phyloP scores from a whole-genome alignment of 73 alveolate genomes.

The Tetrahymena elliotti region DNA sequence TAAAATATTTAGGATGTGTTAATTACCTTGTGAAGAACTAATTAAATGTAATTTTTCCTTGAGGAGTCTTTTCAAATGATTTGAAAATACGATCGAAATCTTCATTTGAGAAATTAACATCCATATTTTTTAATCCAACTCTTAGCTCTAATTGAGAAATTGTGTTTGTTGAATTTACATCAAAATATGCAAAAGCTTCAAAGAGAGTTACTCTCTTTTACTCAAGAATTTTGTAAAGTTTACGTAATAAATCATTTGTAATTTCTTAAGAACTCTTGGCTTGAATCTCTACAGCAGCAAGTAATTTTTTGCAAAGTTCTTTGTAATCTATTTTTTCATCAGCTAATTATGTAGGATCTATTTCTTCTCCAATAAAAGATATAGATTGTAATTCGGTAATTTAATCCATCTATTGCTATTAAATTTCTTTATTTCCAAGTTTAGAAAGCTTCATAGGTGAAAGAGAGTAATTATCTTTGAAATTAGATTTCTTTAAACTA shows the following conservation, averaged over 20 bases:
- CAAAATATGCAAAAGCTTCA: not conserved
- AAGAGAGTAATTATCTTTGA: not conserved
- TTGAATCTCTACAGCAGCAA: not conserved
- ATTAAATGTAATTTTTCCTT: not conserved
- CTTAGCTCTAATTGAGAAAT: not conserved
- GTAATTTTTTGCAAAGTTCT: not conserved
- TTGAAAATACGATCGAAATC: not conserved
- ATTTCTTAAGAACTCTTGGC: not conserved
- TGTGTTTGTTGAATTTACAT: not conserved
- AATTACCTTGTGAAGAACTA: not conserved
- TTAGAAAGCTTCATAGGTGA: not conserved
- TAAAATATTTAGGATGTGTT: not conserved
- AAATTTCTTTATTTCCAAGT: not conserved
- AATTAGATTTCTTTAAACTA: not conserved
- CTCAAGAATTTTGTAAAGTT: not conserved
- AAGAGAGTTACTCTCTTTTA: not conserved
- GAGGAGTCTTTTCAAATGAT: not conserved
- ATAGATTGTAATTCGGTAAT: not conserved
- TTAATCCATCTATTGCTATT: not conserved
- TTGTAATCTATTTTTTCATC: not conserved
- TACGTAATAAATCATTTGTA: not conserved
- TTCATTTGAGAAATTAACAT: not conserved
- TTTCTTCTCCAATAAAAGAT: not conserved
- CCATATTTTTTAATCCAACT: not conserved
- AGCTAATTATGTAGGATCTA: not conserved